Evolutionary conservation across 257 asterid species (phyloP), one percentile per base, ranked within the genome.

Genomic region (Osmanthus fragrans): DNA sequence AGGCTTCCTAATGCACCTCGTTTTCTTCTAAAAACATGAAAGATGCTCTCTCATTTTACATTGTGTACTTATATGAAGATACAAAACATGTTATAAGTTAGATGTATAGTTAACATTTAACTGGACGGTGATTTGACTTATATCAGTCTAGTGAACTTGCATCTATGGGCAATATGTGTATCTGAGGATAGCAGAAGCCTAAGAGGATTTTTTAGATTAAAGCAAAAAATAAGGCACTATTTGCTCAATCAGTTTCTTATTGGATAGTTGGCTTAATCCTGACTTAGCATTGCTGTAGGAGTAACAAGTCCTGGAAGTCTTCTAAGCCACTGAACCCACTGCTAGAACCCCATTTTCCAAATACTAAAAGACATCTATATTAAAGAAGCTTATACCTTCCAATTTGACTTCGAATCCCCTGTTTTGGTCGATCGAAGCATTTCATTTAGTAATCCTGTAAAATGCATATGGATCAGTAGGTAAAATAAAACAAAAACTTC

Each of bases 351-450:
- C 40, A 45, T 54, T 40, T 73, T 15, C 54, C 69, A 36, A 19
- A 77, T 70, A 68, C 77, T 18, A 71, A 76, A 29, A 76, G 69
- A 45, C 18, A 67, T 66, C 8, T 15, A n/a, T 42, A 30, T 33
- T 18, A 63, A 71, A 74, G 69, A 10, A 79, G 63, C 67, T 69
- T 60, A 34, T 90, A 95, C 99, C 99, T 95, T 95, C 97, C 97
- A 95, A 76, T 89, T 88, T 75, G 97, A 87, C 87, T 89, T 95
- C 66, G 96, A 91, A 82, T 91, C 98, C 87, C 96, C 96, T 77
- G 91, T 86, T 87, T 87, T 93, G 73, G 97, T 89, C 33, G 97
- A 90, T 75, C 98, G 92, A 82, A 95, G 98, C 99, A 95, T 95
- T 88, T 95, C 99, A 78, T 84, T 76, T 58, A 95, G 82, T 80